Base-by-base conservation (phyloP, 176 grass and related monocot species). In the Dactylis glomerata region DNA sequence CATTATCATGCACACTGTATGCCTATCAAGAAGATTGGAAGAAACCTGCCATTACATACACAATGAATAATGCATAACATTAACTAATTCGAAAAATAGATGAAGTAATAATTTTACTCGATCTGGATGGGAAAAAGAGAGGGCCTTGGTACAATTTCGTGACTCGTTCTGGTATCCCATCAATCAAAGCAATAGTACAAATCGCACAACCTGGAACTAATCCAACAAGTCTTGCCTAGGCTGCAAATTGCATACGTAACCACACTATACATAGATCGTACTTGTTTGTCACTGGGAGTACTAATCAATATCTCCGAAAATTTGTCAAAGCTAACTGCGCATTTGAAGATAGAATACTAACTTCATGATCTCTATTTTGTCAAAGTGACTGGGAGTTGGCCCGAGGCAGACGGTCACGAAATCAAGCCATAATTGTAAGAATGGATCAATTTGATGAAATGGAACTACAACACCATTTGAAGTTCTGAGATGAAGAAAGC, bases 1-100 rank as follows among this genome's bases (percentile, higher is more conserved):
- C 95, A 94, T 94, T 89, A 97, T 97, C 82, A 91, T 86, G 86
- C 84, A 78, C 84, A 94, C 82, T 6, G 90, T 92, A 49, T 91
- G 47, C 84, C 95, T 97, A 83, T 19, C 65, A 81, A 89, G 62
- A 87, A 31, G 66, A 76, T n/a, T n/a, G n/a, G n/a, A n/a, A n/a
- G 8, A 40, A 40, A 40, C 38, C 6, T 8, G 38, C 3, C 38
- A 40, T 40, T 40, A 5, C 5, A 40, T 6, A 8, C 38, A 40
- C 38, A 40, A 40, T 40, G 38, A 40, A 6, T 40, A 40, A 40
- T 40, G 38, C 38, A 40, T 8, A 3, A 6, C 38, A 40, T 6
- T 40, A 40, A 40, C 6, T 40, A 40, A 40, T 40, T 6, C 5
- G 5, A 40, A 40, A 6, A 40, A 40, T 8, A 7, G 38, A 40